Percentiles rank a stretch among this genome's conserved stretches.
These are phyloP conservation scores for Naganishia albida DNA, from an alignment of 1,284 basidiomycete genomes.

Conservation along the genomic window DNA sequence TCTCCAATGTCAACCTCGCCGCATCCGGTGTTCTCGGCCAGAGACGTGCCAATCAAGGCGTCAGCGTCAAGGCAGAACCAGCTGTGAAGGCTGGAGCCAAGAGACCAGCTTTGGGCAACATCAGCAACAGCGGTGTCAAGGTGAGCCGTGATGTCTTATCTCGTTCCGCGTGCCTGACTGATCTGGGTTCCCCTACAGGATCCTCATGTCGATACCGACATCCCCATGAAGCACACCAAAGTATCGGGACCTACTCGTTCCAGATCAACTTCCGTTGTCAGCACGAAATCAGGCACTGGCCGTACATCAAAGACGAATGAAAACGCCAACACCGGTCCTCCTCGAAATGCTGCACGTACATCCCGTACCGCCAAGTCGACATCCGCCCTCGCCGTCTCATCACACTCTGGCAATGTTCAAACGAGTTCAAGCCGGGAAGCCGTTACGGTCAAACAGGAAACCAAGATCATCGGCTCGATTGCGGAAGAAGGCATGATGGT, in stretches of 20 bases:
- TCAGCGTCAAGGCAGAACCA: conserved; percentile 18
- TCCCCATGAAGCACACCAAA: conserved; percentile 47
- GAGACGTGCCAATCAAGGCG: conserved; percentile 9
- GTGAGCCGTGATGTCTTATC: conserved; percentile 34
- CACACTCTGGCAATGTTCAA: conserved; percentile 10
- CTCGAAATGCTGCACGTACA: conserved; percentile 18
- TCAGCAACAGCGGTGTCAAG: conserved; percentile 33
- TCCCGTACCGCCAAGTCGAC: conserved; percentile 9
- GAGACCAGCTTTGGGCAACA: conserved; percentile 32
- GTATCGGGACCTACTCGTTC: conserved; percentile 23
- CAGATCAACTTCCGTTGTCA: conserved; percentile 29
- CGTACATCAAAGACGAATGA: conserved; percentile 22
- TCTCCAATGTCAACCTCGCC: conserved; percentile 24
- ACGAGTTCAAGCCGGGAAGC: conserved; percentile 18
- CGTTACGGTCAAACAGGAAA: conserved; percentile 18
- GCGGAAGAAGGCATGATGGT: conserved; percentile 38
- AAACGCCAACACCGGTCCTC: conserved; percentile 11
- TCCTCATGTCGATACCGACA: conserved; percentile 41
- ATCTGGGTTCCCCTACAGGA: conserved; percentile 37
- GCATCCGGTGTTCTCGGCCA: conserved; percentile 15
- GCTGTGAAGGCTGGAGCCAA: conserved; percentile 31
- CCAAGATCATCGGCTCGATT: conserved; percentile 46
- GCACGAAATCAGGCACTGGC: conserved; percentile 11
- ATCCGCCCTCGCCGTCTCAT: conserved; percentile 10
- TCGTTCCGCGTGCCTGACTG: conserved; percentile 15